Evolutionary conservation across 495 filamentous ascomycete species (phyloP).

Genomic region (Neurospora tetraspora): DNA sequence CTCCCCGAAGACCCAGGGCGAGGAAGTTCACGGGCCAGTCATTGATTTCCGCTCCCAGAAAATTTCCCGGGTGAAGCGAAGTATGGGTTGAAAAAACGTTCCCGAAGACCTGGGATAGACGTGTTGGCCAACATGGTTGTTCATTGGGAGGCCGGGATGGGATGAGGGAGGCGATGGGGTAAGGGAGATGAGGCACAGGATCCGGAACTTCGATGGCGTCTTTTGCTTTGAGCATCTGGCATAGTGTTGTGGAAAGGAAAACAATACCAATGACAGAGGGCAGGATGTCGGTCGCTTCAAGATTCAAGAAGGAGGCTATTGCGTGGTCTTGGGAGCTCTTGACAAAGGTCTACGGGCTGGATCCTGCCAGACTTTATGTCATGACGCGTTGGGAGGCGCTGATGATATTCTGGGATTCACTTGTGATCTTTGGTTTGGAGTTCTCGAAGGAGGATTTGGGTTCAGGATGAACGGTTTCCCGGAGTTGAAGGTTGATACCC

Average conservation of each 20-base stretch:
- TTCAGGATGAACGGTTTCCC: background rate
- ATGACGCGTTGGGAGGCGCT: background rate
- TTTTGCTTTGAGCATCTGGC: too few relatives aligned
- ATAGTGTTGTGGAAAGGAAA: too few relatives aligned
- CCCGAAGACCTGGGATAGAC: background rate
- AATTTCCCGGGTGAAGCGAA: background rate
- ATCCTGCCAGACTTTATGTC: conserved; percentile 54
- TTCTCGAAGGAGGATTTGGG: background rate
- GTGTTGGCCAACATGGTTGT: background rate
- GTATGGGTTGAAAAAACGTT: background rate
- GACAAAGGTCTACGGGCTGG: conserved; percentile 80
- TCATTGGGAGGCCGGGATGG: background rate
- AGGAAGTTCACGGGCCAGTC: background rate
- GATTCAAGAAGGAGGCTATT: conserved; percentile 64
- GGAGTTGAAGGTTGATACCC: background rate
- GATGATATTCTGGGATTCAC: background rate
- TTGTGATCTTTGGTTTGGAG: background rate
- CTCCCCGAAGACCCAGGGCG: background rate
- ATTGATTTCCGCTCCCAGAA: background rate
- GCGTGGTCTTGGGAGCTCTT: conserved; percentile 86
- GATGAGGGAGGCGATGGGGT: background rate
- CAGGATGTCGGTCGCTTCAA: conserved; percentile 53
- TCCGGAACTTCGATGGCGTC: background rate
- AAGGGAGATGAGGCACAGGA: background rate
- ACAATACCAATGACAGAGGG: background rate